Evolutionary conservation across 2,329 filamentous ascomycete species (phyloP).

Genomic region (Diplodia corticola): DNA sequence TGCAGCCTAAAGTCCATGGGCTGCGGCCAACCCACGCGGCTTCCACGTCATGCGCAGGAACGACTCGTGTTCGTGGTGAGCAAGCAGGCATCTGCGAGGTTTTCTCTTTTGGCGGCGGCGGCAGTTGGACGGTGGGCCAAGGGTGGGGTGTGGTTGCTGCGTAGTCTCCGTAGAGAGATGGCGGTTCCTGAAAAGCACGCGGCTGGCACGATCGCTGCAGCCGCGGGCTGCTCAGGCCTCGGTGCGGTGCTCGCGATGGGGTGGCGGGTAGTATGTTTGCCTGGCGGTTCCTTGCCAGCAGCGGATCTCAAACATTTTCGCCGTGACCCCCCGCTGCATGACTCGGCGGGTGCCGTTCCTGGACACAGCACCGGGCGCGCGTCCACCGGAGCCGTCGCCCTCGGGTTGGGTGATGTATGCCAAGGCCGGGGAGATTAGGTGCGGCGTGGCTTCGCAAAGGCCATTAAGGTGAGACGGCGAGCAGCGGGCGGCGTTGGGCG

Average conservation of each 20-base stretch:
- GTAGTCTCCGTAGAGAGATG: too few relatives aligned
- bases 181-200: constrained; percentile 6
- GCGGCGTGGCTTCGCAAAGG: not conserved
- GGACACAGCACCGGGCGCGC: not conserved
- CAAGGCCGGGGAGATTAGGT: constrained; percentile 14
- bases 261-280: constrained; percentile 11
- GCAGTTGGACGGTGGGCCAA: not conserved
- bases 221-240: constrained; percentile 8
- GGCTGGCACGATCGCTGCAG: constrained; percentile 13
- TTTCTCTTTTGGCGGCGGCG: not conserved
- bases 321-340: not conserved
- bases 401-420: not conserved
- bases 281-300: constrained; percentile 1
- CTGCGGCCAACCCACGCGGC: not conserved
- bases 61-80: not conserved
- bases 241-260: not conserved
- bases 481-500: constrained; percentile 7
- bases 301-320: constrained; percentile 16
- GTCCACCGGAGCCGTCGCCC: not conserved
- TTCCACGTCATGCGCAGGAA: constrained; percentile 3
- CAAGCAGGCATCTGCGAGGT: constrained; percentile 4
- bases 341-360: constrained; percentile 13
- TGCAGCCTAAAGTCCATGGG: not conserved
- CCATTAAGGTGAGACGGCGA: constrained; percentile 3
- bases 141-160: constrained; percentile 11